phyloP scores from a whole-genome alignment of 1,139 yeast genomes.

The Scheffersomyces parashehatae region DNA sequence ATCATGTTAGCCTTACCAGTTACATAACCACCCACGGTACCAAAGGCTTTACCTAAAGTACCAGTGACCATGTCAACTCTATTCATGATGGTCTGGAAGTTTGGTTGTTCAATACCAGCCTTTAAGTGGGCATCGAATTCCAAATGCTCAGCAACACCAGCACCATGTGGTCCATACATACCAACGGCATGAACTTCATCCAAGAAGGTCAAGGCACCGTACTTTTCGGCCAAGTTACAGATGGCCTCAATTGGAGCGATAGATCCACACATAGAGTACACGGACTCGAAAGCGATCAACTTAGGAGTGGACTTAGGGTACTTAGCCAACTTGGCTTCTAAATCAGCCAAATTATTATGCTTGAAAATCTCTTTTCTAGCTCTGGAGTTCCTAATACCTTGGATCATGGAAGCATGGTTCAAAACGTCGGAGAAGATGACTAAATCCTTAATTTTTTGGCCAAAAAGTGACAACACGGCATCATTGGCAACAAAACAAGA shows the following conservation, averaged over 20 bases:
- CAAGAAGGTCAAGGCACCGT: conserved; percentile 93
- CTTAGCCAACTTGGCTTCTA: conserved; percentile 73
- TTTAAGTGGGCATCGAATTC: conserved; percentile 80
- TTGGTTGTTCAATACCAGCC: conserved; percentile 59
- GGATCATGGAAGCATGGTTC: conserved; percentile 98
- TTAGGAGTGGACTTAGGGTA: conserved; percentile 88
- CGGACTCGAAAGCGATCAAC: conserved; percentile 94
- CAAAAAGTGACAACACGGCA: conserved; percentile 89
- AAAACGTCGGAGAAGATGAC: conserved; percentile 90
- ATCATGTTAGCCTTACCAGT: conserved; percentile 83
- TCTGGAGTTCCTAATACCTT: conserved; percentile 89
- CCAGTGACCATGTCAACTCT: conserved; percentile 96
- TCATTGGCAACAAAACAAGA: conserved; percentile 98
- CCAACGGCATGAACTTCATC: conserved; percentile 99
- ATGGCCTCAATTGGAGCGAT: conserved; percentile 91
- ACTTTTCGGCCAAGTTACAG: conserved; percentile 94
- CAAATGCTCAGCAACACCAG: conserved; percentile 97
- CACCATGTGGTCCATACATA: conserved; percentile 98
- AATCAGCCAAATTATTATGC: conserved; percentile 83
- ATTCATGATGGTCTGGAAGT: conserved; percentile 66
- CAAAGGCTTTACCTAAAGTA: conserved; percentile 95
- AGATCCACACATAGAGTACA: conserved; percentile 98
- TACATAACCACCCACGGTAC: conserved; percentile 96
- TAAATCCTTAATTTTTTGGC: conserved; percentile 84
- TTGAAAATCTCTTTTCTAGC: conserved; percentile 86